Conservation (phyloP, 495 filamentous ascomycete genomes). For the Penicilliopsis zonata region DNA sequence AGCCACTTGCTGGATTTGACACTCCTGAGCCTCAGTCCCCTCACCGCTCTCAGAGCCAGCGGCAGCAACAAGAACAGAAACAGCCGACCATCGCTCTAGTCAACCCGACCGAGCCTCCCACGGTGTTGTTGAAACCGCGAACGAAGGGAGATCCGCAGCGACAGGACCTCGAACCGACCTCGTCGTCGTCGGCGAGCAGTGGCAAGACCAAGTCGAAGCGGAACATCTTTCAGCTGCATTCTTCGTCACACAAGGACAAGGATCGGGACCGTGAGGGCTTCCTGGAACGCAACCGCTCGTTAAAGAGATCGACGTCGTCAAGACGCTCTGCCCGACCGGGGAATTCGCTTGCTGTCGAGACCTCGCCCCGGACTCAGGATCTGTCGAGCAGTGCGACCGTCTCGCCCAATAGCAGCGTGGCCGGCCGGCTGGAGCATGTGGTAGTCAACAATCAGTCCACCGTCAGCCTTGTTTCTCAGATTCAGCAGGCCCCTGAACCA, state of each 20-base stretch:
- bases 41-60: slow-evolving; percentile 1
- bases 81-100: background rate
- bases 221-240: slow-evolving; percentile 1
- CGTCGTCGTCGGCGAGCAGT: background rate
- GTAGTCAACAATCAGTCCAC: background rate
- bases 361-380: background rate
- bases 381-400: background rate
- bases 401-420: background rate
- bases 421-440: background rate
- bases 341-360: background rate
- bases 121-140: background rate
- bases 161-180: no score
- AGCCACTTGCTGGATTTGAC: background rate
- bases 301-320: background rate
- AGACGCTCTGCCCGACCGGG: background rate
- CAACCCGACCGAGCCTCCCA: background rate
- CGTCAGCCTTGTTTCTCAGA: background rate
- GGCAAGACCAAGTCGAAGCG: background rate
- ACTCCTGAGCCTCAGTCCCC: background rate
- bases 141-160: no score
- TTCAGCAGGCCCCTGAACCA: background rate
- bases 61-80: background rate
- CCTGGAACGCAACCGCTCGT: background rate
- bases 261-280: background rate
- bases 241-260: background rate